Percentiles rank a stretch among this genome's conserved stretches.
These are phyloP conservation scores for Beta vulgaris DNA, from an alignment of 148 eudicot genomes.

Conservation along the genomic window DNA sequence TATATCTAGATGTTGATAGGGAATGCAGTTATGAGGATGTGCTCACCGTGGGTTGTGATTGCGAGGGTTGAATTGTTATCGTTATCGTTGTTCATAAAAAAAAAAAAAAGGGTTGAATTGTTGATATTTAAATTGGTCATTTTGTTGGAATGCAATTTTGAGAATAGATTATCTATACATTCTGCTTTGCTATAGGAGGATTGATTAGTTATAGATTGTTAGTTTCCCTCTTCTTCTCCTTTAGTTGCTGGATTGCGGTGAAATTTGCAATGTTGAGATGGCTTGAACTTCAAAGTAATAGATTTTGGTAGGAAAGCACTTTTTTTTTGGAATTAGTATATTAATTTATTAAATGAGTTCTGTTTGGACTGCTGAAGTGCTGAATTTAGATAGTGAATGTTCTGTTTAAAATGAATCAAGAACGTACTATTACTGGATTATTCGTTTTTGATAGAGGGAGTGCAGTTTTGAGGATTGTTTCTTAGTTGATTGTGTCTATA, in stretches of 20 bases:
- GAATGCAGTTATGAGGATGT: not conserved
- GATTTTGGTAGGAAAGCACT: constrained; percentile 4
- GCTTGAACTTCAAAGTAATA: too few species aligned
- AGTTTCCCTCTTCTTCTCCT: not conserved
- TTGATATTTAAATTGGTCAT: too few species aligned
- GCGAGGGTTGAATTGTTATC: not conserved
- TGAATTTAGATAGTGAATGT: not conserved
- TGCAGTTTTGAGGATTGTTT: not conserved
- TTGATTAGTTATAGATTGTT: not conserved
- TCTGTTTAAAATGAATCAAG: not conserved
- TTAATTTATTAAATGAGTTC: constrained; percentile 8
- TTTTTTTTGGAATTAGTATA: not conserved
- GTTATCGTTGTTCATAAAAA: too few species aligned
- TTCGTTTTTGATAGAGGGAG: not conserved
- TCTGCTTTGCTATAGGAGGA: too few species aligned
- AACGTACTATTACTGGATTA: not conserved
- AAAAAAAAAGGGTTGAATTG: too few species aligned
- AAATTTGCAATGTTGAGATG: too few species aligned
- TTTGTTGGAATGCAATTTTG: too few species aligned
- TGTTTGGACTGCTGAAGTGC: not conserved
- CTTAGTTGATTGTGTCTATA: not conserved
- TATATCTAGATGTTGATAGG: not conserved
- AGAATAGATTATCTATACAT: too few species aligned
- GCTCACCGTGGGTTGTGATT: not conserved
- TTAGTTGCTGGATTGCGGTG: too few species aligned